phyloP scores from a whole-genome alignment of 1,284 basidiomycete genomes.

The Ceratobasidium sp. region DNA sequence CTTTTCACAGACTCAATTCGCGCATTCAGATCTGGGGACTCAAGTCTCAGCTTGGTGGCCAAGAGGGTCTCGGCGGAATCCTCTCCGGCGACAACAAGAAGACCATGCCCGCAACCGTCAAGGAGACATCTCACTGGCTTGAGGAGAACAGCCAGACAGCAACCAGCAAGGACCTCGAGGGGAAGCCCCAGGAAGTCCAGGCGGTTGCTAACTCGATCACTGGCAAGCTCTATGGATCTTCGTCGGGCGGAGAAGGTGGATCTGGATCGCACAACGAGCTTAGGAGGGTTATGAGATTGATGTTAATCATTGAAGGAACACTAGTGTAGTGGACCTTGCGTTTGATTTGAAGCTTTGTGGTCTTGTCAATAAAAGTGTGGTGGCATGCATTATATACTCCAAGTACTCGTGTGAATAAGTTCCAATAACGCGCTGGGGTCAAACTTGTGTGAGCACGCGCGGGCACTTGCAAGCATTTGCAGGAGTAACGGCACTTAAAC shows the following conservation, averaged over 20 bases:
- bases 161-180: slow-evolving; percentile 88
- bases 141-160: slow-evolving; percentile 83
- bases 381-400: too few relatives aligned
- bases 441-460: too few relatives aligned
- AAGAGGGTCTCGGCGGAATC: slow-evolving; percentile 91
- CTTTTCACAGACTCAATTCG: neutral
- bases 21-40: slow-evolving; percentile 67
- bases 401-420: too few relatives aligned
- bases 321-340: slow-evolving; percentile 18
- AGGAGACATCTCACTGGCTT: slow-evolving; percentile 92
- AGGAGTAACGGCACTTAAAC: too few relatives aligned
- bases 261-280: slow-evolving; percentile 34
- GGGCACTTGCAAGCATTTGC: too few relatives aligned
- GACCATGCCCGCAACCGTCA: slow-evolving; percentile 81
- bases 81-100: slow-evolving; percentile 89
- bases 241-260: neutral
- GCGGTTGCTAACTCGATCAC: slow-evolving; percentile 78
- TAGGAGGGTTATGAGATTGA: slow-evolving; percentile 6
- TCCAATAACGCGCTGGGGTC: too few relatives aligned
- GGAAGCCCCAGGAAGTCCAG: slow-evolving; percentile 85
- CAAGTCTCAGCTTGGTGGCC: slow-evolving; percentile 86
- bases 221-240: slow-evolving; percentile 74
- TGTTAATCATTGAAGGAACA: slow-evolving; percentile 12
- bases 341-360: too few relatives aligned
- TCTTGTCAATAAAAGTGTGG: too few relatives aligned